Percentiles rank a stretch among this genome's conserved stretches.
Evolutionary conservation across 257 asterid genomes (phyloP).

Genomic region (Nicotiana otophora): DNA sequence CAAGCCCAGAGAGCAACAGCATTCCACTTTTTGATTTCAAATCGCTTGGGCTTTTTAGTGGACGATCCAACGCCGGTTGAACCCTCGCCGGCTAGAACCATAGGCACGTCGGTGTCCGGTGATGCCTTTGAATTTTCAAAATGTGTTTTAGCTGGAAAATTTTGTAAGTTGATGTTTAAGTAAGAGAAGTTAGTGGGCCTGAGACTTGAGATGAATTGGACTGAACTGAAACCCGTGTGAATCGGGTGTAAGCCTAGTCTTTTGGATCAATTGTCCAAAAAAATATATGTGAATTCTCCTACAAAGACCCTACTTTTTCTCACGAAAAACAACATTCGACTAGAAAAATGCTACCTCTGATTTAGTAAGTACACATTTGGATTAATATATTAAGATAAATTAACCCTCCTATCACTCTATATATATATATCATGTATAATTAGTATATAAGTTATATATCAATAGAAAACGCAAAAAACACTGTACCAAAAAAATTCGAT

Average conservation of each 20-base stretch:
- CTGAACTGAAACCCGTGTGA: neutral
- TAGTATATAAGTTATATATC: too few relatives aligned
- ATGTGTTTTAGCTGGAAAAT: neutral
- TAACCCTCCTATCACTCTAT: too few relatives aligned
- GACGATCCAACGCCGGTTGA: constrained; percentile 28
- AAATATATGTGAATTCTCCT: neutral
- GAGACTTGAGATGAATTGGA: neutral
- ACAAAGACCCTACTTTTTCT: neutral
- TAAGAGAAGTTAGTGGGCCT: neutral
- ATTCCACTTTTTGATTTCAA: constrained; percentile 92
- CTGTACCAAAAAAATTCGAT: too few relatives aligned
- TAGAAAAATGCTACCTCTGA: too few relatives aligned
- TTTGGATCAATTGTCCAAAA: neutral
- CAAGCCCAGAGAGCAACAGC: constrained; percentile 95
- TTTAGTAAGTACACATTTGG: too few relatives aligned
- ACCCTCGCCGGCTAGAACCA: constrained; percentile 78
- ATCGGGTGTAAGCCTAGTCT: neutral
- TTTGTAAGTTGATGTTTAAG: neutral
- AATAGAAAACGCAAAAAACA: too few relatives aligned
- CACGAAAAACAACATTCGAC: too few relatives aligned
- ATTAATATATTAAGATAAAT: too few relatives aligned
- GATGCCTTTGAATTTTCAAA: constrained; percentile 52
- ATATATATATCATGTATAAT: too few relatives aligned
- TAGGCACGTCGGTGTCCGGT: constrained; percentile 57
- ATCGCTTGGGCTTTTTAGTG: constrained; percentile 59